Evolutionary conservation across 768 basidiomycete genomes (phyloP), one percentile per base, ranked within the genome.

Genomic region (Russula sp.): DNA sequence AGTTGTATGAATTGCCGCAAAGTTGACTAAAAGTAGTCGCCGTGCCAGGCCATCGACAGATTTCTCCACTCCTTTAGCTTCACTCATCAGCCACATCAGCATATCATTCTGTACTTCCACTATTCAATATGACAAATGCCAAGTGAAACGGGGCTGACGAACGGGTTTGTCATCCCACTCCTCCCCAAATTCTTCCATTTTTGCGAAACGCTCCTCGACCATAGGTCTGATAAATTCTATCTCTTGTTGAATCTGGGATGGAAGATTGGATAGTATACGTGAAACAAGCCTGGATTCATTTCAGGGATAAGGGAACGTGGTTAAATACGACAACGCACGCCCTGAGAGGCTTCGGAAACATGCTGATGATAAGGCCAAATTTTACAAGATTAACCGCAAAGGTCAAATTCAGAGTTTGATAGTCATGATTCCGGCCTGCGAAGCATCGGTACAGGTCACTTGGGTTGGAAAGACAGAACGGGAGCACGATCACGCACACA

Each of bases 11-110:
- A 75, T 77, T 10, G 75, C 72, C 2, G 75, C 74, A 63, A 78
- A 74, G 64, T 77, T 77, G 35, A 73, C 51, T 11, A 62, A 22
- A 3, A 75, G 61, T 14, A 76, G 52, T 18, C 67, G 65, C 10
- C 61, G 49, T 5, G 74, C 72, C 10, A 80, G 66, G 31, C 75
- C 71, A 9, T 67, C 68, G 7, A 75, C 60, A 0, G 72, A 73
- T 16, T 71, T 68, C 56, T 76, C 73, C 2, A 70, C 48, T 20
- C 70, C 74, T 37, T 70, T 53, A 0, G 78, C 78, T 13, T 71
- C 70, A 42, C 77, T 77, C 47, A 82, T 68, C 6, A 81, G 66
- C 80, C 81, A 83, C 47, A 74, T 74, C 6, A 82, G 73, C 39
- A 79, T 67, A 65, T 83, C 80, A 56, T 78, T 77, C 81, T 79